Conservation (phyloP, 257 asterid species). For the Thymus mandschuricus region DNA sequence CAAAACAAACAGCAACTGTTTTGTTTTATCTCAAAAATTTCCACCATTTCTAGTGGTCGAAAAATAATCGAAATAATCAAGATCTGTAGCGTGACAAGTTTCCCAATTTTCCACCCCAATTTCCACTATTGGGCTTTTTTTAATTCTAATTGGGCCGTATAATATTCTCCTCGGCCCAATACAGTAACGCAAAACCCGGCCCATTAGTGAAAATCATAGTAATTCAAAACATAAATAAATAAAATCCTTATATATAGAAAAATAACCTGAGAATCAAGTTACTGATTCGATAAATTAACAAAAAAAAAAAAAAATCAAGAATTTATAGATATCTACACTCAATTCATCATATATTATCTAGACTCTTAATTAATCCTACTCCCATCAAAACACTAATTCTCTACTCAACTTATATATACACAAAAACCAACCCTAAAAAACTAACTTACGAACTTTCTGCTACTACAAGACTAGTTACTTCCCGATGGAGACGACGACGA, state of each 20-base stretch:
- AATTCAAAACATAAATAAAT: neutral
- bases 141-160: neutral
- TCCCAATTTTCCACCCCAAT: conserved; percentile 40
- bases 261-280: neutral
- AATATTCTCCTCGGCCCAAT: neutral
- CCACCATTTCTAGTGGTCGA: conserved; percentile 31
- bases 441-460: neutral
- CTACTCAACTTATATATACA: neutral
- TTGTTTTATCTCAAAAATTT: conserved; percentile 29
- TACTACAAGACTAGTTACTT: neutral
- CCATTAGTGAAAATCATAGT: too few species aligned
- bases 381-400: neutral
- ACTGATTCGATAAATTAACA: neutral
- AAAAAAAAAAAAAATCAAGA: neutral
- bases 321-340: neutral
- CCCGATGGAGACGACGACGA: neutral
- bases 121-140: neutral
- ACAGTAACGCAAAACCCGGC: too few species aligned
- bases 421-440: neutral
- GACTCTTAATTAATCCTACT: neutral
- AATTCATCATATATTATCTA: neutral
- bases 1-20: neutral
- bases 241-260: too few species aligned
- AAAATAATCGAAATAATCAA: conserved; percentile 22
- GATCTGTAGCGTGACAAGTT: conserved; percentile 51